Conservation (phyloP, 192 early-diverging fungal genomes). For the Phycomyces nitens region DNA sequence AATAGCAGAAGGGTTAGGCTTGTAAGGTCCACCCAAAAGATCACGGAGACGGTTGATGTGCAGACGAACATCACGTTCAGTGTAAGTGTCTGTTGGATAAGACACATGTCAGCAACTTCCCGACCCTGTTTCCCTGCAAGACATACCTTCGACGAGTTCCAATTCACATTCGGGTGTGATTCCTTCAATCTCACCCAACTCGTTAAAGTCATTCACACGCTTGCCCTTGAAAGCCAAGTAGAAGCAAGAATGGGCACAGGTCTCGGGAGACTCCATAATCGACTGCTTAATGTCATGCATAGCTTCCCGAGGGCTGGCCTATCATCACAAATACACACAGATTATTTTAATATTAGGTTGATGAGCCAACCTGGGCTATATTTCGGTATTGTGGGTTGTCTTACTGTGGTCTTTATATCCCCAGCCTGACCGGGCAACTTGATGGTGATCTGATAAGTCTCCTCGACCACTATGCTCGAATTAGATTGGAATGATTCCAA, state of each 20-base stretch:
- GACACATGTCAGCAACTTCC: conserved; percentile 6
- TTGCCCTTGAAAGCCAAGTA: conserved; percentile 70
- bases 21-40: conserved; percentile 73
- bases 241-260: conserved; percentile 89
- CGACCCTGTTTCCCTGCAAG: no score
- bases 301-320: conserved; percentile 69
- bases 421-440: conserved; percentile 43
- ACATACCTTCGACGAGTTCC: conserved; percentile 68
- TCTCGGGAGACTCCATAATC: conserved; percentile 81
- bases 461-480: conserved; percentile 25
- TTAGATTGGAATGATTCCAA: not conserved
- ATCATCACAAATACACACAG: not conserved
- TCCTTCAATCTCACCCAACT: conserved; percentile 68
- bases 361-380: no score
- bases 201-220: conserved; percentile 72
- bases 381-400: no score
- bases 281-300: conserved; percentile 86
- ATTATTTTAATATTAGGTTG: no score
- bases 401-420: conserved; percentile 48
- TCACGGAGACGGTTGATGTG: conserved; percentile 89
- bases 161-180: conserved; percentile 63
- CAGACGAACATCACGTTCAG: conserved; percentile 86
- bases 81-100: conserved; percentile 66
- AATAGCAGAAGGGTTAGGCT: conserved; percentile 45
- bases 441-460: conserved; percentile 52